Conservation (phyloP, 345 rosid species). For the Angophora floribunda region DNA sequence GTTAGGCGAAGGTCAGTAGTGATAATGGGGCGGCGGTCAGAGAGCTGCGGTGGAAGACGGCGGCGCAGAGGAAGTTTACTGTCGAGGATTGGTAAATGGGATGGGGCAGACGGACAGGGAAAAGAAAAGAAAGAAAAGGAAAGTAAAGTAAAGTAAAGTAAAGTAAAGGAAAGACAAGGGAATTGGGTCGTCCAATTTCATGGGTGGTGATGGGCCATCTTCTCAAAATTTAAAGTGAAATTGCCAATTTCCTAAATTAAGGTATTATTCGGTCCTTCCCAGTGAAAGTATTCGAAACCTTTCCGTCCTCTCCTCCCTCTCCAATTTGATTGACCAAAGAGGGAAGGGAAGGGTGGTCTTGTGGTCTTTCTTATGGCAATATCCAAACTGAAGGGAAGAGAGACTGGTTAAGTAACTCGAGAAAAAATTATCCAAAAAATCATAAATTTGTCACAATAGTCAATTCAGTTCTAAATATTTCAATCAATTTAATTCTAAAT, state of each 20-base stretch:
- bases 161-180: not conserved
- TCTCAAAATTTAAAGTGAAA: not conserved
- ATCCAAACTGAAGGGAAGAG: not conserved
- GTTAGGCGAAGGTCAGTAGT: too few species aligned
- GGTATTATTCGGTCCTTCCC: not conserved
- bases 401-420: not conserved
- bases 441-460: fast-evolving
- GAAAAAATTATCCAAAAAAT: not conserved
- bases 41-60: too few species aligned
- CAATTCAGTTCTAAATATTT: not conserved
- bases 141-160: too few species aligned
- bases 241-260: not conserved
- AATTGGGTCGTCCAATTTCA: not conserved
- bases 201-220: not conserved
- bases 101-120: not conserved
- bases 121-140: not conserved
- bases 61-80: too few species aligned
- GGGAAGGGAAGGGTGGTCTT: not conserved
- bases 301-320: not conserved
- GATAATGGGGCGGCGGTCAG: too few species aligned
- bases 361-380: too few species aligned
- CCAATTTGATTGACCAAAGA: not conserved
- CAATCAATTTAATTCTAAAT: not conserved
- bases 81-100: too few species aligned
- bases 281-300: not conserved